Evolutionary conservation across 176 grass and related monocot species (phyloP).

Genomic region (Bolboschoenus planiculmis): DNA sequence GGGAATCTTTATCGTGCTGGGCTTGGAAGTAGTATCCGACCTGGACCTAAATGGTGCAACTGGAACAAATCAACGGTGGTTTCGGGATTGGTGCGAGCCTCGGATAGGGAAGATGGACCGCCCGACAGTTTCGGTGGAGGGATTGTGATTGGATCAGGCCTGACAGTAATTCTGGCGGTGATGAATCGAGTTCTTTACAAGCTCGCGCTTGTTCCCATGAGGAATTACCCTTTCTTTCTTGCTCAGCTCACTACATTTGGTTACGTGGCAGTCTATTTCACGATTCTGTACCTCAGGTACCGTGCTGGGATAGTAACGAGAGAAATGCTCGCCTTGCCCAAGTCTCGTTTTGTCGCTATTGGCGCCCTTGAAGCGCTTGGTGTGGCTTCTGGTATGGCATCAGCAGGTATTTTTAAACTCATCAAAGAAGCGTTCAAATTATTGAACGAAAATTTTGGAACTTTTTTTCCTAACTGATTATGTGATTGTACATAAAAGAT

Average conservation of each 20-base stretch:
- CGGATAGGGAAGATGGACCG: background rate
- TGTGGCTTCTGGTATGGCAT: constrained; percentile 84
- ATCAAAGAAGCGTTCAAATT: background rate
- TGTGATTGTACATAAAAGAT: background rate
- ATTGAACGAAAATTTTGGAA: background rate
- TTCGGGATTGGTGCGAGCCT: background rate
- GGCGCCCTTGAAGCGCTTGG: constrained; percentile 72
- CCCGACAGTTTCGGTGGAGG: constrained; percentile 17
- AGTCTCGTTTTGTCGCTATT: constrained; percentile 59
- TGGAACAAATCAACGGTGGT: background rate
- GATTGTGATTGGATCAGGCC: constrained; percentile 32
- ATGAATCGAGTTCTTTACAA: constrained; percentile 96
- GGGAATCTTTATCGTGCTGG: background rate
- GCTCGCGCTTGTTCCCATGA: constrained; percentile 84
- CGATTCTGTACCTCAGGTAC: constrained; percentile 55
- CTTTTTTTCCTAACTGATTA: constrained; percentile 3
- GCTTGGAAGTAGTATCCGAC: background rate
- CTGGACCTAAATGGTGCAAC: background rate
- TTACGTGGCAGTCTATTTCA: constrained; percentile 81
- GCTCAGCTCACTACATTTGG: constrained; percentile 78
- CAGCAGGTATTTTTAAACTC: constrained; percentile 46
- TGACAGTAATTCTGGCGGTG: constrained; percentile 54
- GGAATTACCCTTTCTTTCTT: constrained; percentile 82
- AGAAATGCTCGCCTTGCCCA: constrained; percentile 85
- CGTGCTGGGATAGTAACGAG: constrained; percentile 51